phyloP scores from a whole-genome alignment of 1,284 basidiomycete genomes.

The Cutaneotrichosporon cyanovorans region DNA sequence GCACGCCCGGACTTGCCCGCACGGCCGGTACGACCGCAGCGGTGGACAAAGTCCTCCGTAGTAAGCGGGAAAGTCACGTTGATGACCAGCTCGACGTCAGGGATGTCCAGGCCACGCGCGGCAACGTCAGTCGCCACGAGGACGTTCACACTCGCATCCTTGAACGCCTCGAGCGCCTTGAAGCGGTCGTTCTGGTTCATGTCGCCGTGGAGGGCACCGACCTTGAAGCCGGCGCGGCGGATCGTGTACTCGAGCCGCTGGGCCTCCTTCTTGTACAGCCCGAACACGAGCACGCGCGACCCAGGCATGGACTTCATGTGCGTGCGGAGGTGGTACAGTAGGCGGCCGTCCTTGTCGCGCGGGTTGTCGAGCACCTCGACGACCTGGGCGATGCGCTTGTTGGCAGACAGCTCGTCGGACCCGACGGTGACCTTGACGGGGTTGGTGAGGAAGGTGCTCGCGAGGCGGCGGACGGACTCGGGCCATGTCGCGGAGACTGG shows the following conservation, averaged over 20 bases:
- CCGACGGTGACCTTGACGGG: conserved; percentile 91
- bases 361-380: conserved; percentile 85
- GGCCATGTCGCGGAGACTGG: conserved; percentile 97
- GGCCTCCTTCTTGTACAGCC: conserved; percentile 96
- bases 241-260: conserved; percentile 79
- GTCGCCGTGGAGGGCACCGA: conserved; percentile 88
- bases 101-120: conserved; percentile 92
- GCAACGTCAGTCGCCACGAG: conserved; percentile 98
- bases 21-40: conserved; percentile 92
- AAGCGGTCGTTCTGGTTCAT: conserved; percentile 80
- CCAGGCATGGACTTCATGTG: conserved; percentile 54
- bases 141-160: conserved; percentile 70
- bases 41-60: conserved; percentile 84
- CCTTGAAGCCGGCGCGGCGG: conserved; percentile 67
- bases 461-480: conserved; percentile 87
- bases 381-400: conserved; percentile 69
- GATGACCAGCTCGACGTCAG: conserved; percentile 83
- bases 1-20: conserved; percentile 86
- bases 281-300: conserved; percentile 79
- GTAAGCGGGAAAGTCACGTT: conserved; percentile 98
- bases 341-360: conserved; percentile 74
- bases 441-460: conserved; percentile 75
- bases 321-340: conserved; percentile 58
- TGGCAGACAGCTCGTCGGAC: conserved; percentile 89
- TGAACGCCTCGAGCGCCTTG: conserved; percentile 82